Conservation (phyloP, 257 asterid genomes). For the Echites panduratus region DNA sequence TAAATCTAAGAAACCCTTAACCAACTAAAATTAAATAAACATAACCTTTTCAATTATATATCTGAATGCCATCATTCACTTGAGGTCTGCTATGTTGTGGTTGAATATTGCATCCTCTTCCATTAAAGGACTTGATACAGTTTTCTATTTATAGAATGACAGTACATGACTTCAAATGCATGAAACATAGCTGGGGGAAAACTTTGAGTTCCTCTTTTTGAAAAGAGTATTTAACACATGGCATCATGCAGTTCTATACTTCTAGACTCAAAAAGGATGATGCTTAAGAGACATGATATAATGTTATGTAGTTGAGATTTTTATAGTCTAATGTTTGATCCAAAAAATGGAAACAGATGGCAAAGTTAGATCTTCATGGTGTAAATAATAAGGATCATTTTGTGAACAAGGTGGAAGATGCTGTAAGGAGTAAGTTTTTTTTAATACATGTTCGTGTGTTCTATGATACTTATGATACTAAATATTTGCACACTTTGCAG, state of each 20-base stretch:
- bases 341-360: constrained; percentile 50
- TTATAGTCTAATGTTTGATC: neutral
- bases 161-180: neutral
- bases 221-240: neutral
- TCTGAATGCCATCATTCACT: neutral
- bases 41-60: too few species aligned
- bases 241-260: neutral
- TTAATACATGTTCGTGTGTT: neutral
- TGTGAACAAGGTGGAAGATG: constrained; percentile 63
- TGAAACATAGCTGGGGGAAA: neutral
- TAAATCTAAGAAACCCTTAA: too few species aligned
- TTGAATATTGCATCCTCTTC: neutral
- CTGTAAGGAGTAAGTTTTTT: constrained; percentile 53
- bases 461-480: neutral
- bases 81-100: neutral
- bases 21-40: too few species aligned
- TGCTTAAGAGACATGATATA: neutral
- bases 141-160: neutral
- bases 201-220: neutral
- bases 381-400: constrained; percentile 51
- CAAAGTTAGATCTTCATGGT: constrained; percentile 58
- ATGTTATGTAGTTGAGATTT: neutral
- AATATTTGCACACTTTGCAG: neutral
- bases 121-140: neutral
- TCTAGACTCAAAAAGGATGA: neutral